Percentiles rank a stretch among this genome's conserved stretches.
Conservation (phyloP, 2,329 filamentous ascomycete species). For the Cephalotrichum gorgonifer region DNA sequence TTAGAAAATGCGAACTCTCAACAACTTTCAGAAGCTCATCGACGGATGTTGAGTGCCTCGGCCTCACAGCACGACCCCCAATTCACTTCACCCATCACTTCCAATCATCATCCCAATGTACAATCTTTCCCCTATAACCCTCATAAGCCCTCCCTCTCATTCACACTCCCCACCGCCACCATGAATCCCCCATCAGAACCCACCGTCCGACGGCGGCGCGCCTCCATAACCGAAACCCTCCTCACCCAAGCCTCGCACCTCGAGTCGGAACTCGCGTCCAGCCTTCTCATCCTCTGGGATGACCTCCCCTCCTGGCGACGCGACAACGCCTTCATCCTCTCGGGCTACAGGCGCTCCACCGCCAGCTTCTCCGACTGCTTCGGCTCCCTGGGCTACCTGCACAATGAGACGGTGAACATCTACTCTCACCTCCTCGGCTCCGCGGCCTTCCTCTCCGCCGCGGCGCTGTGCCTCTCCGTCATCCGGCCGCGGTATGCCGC, state of each 20-base stretch:
- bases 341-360: conserved; percentile 42
- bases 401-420: conserved; percentile 55
- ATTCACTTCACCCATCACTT: not conserved
- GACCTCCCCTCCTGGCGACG: conserved; percentile 49
- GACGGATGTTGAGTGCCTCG: not conserved
- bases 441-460: conserved; percentile 41
- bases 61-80: not conserved
- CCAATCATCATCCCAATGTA: not conserved
- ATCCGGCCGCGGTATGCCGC: conserved; percentile 56
- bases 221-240: conserved; percentile 12
- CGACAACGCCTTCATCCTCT: conserved; percentile 46
- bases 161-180: not conserved
- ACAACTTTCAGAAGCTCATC: not conserved
- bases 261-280: conserved; percentile 28
- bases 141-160: not conserved
- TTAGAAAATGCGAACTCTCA: too few relatives aligned
- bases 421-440: conserved; percentile 58
- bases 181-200: not conserved
- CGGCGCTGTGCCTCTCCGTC: conserved; percentile 41
- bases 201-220: conserved; percentile 6
- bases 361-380: conserved; percentile 36
- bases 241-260: conserved; percentile 15
- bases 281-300: conserved; percentile 43
- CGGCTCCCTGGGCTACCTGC: conserved; percentile 38
- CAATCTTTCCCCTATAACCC: not conserved